A percentile compares a stretch with the other conserved stretches of the same genome.
Conservation (phyloP, 495 filamentous ascomycete genomes). For the Hyaloscypha hepaticicola region DNA sequence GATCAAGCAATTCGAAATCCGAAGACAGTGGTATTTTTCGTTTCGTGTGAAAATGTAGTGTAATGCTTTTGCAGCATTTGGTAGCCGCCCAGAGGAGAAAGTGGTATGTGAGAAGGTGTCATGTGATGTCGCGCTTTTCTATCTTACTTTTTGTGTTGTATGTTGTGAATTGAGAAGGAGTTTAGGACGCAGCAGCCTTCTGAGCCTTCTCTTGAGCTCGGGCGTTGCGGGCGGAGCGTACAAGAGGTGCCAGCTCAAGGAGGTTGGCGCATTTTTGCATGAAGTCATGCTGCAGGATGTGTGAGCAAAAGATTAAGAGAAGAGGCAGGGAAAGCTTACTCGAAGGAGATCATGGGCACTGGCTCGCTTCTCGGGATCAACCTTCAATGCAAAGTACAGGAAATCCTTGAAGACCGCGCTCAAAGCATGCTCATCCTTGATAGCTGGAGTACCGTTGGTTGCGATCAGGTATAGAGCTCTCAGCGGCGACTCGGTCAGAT, state of each 20-base stretch:
- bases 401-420: conserved; percentile 85
- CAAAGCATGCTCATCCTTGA: conserved; percentile 88
- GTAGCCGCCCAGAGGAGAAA: neutral
- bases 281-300: conserved; percentile 73
- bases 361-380: conserved; percentile 93
- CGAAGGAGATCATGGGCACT: conserved; percentile 89
- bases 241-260: conserved; percentile 67
- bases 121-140: neutral
- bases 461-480: conserved; percentile 94
- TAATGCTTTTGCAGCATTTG: neutral
- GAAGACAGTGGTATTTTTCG: neutral
- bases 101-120: neutral
- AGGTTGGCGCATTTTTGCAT: conserved; percentile 79
- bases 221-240: conserved; percentile 78
- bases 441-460: conserved; percentile 90
- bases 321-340: conserved; percentile 51
- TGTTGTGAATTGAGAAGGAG: neutral
- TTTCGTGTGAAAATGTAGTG: neutral
- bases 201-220: conserved; percentile 79
- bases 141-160: neutral
- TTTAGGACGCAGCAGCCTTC: conserved; percentile 24
- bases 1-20: neutral
- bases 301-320: conserved; percentile 26
- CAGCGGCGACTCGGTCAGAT: conserved; percentile 91
- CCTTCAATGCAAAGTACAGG: conserved; percentile 84